These are phyloP conservation scores for Hydnum rufescens DNA, from an alignment of 768 basidiomycete species.

Conservation along the genomic window DNA sequence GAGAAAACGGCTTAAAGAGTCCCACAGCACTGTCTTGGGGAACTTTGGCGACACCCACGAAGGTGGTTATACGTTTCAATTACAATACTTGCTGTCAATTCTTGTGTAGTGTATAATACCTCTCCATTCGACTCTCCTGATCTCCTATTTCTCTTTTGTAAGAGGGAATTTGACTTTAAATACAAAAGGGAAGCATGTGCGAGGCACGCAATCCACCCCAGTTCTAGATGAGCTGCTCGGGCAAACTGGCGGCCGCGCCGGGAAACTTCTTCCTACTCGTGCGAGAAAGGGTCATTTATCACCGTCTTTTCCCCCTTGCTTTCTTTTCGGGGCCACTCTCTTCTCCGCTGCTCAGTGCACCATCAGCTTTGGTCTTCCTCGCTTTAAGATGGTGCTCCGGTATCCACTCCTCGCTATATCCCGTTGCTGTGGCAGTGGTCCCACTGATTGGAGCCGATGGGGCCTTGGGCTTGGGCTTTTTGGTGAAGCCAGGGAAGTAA, in stretches of 20 bases:
- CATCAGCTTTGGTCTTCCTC: constrained; percentile 26
- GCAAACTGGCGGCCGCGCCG: no score
- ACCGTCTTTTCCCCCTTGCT: constrained; percentile 2
- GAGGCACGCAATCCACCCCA: background rate
- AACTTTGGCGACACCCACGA: no score
- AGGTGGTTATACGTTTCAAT: no score
- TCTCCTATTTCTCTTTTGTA: background rate
- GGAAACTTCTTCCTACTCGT: background rate
- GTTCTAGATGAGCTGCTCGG: background rate
- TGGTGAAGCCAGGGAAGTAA: constrained; percentile 26
- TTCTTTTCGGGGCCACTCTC: constrained; percentile 37
- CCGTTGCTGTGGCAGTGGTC: constrained; percentile 32
- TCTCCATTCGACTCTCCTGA: no score
- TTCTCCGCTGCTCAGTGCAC: constrained; percentile 35
- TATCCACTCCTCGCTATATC: constrained; percentile 81
- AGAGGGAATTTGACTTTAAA: background rate
- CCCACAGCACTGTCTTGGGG: no score
- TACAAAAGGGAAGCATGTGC: background rate
- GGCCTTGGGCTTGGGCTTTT: constrained; percentile 29
- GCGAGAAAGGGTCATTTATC: background rate
- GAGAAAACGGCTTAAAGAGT: background rate
- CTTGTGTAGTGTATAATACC: no score
- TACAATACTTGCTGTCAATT: no score
- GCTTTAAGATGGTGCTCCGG: constrained; percentile 76
- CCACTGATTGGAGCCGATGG: constrained; percentile 34